Base-by-base conservation (phyloP, 73 alveolate genomes). In the Vitrella brassicaformis region DNA sequence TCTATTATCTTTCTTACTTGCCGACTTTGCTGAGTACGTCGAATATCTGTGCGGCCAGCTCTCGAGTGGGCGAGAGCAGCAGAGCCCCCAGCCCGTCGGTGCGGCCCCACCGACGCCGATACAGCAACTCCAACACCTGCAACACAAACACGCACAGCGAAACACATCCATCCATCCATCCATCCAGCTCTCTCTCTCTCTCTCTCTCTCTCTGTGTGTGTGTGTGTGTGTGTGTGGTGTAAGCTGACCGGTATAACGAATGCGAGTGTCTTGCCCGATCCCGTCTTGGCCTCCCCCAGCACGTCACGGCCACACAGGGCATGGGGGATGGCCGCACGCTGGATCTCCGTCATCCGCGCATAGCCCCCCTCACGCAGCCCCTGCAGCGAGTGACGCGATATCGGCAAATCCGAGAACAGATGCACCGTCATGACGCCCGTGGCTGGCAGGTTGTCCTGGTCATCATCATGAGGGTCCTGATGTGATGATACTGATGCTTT, bases 281-380 rank as follows among this genome's bases (percentile, higher is more conserved):
- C 87, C 9, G 87, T 80, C 71, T 77, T 70, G 1, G 87, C 80
- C 56, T 74, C 87, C 31, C 87, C 87, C 71, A 80, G 28, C 19
- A 80, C 71, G 71, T 80, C 87, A 27, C 87, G 74, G 66, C 87
- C 87, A 27, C 19, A 27, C 69, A 75, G 82, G 0, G 86, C 87
- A 30, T 68, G 87, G 0, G 92, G 92, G 18, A 80, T 69, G 10
- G 87, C 81, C 27, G 74, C 82, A 18, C 78, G 56, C 32, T 80
- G 87, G 28, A 80, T 80, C 70, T 85, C 88, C 0, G 92, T 87
- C 75, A 87, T 68, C 84, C 81, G 80, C 78, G 72, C 83, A 74
- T 78, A 87, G 22, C 56, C 56, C 56, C 56, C 56, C 22, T 4
- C 56, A 4, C 14, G 4, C 56, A 39, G 56, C 22, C 56, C 56